Evolutionary conservation across 371 early-diverging fungal species (phyloP), one percentile per base, ranked within the genome.

Genomic region (Lichtheimia hyalospora): DNA sequence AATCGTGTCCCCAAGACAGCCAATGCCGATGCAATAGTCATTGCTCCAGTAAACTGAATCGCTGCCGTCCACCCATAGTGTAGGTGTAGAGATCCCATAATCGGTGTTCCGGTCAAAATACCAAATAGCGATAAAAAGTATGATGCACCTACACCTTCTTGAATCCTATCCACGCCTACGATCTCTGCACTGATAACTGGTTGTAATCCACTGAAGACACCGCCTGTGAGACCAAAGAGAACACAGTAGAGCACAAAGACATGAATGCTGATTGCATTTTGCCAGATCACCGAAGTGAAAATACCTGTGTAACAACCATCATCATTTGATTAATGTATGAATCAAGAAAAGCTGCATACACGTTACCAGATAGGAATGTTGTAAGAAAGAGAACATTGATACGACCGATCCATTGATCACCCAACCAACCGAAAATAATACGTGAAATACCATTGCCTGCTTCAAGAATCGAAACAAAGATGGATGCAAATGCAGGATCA

Each of bases 251-350:
- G 56, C 2, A 52, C 60, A 57, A 61, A 72, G 5, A 48, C 15
- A 24, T 44, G 51, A 59, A 61, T 62, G 61, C 3, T 89, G 84
- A 0, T 77, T 79, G 40, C 86, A 83, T 64, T 87, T 65, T 8
- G 82, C 90, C 90, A 90, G 43, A 88, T 55, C 2, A 84, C 49
- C 59, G 85, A 68, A n/a, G 81, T 79, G 18, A 82, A 27, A 27
- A 27, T 27, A 0, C 27, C 27, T 27, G 27, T 27, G 27, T 27
- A 27, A 27, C 27, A 3, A 4, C 0, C 27, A 27, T 27, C 27
- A 27, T 27, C n/a, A n/a, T n/a, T n/a, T 3, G 27, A 3, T 27
- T 1, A 27, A 27, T 27, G 27, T 7, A 27, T 27, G 27, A 27
- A 27, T 27, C 7, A 27, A 3, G 27, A 3, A 0, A 27, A n/a